phyloP scores from a whole-genome alignment of 345 rosid genomes.

The Arabidopsis thaliana region TAIR10.1 NC_003075.7:9216001-9216500 shows the following conservation, averaged over 20 bases:
- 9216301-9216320: slow-evolving; percentile 29
- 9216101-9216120: neutral
- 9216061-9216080: slow-evolving; percentile 4
- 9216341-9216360: neutral
- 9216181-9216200: slow-evolving; percentile 31
- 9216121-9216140: slow-evolving; percentile 33
- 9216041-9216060: neutral
- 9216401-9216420: neutral
- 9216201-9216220: slow-evolving; percentile 18
- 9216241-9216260: slow-evolving; percentile 28
- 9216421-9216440: too few species aligned
- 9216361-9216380: neutral
- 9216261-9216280: slow-evolving; percentile 23
- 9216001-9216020: slow-evolving; percentile 37
- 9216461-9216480: neutral
- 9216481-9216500: neutral
- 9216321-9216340: neutral
- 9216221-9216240: slow-evolving; percentile 21
- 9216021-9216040: slow-evolving; percentile 28
- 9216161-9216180: neutral
- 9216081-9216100: slow-evolving; percentile 16
- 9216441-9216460: neutral
- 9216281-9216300: slow-evolving; percentile 5
- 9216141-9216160: neutral
- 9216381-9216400: neutral